Conservation (phyloP, 2,329 filamentous ascomycete genomes). For the Apiospora saccharicola region DNA sequence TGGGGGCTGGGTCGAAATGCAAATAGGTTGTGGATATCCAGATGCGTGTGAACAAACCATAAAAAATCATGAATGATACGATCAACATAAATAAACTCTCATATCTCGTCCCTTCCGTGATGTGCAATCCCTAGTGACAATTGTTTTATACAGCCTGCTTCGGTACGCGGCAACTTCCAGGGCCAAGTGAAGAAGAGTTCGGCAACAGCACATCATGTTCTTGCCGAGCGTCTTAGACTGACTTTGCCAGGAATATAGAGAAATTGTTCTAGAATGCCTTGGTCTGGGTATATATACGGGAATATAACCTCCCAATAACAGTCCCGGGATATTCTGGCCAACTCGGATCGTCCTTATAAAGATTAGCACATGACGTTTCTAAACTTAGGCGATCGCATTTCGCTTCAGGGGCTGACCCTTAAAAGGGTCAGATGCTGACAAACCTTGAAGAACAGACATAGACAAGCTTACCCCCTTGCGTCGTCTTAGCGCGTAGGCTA, state of each 20-base stretch:
- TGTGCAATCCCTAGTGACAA: background rate
- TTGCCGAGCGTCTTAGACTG: background rate
- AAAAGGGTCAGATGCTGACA: slow-evolving; percentile 4
- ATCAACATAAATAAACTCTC: background rate
- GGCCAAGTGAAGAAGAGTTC: background rate
- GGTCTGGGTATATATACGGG: no score
- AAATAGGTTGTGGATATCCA: background rate
- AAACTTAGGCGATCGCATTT: background rate
- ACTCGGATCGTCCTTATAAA: background rate
- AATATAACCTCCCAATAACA: background rate
- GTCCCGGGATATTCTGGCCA: background rate
- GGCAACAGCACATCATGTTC: background rate
- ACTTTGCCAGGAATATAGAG: background rate
- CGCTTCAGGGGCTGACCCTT: slow-evolving; percentile 11
- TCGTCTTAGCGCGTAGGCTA: slow-evolving; percentile 1
- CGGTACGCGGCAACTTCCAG: background rate
- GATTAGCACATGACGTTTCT: background rate
- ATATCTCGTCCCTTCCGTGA: background rate
- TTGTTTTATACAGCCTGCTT: background rate
- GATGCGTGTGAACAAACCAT: background rate
- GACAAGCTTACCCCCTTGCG: background rate
- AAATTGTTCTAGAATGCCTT: background rate
- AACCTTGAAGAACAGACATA: background rate
- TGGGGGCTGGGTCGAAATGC: background rate
- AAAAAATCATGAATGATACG: slow-evolving; percentile 21